Evolutionary conservation across 2,329 filamentous ascomycete species (phyloP).

Genomic region (Fusarium incarnatum): DNA sequence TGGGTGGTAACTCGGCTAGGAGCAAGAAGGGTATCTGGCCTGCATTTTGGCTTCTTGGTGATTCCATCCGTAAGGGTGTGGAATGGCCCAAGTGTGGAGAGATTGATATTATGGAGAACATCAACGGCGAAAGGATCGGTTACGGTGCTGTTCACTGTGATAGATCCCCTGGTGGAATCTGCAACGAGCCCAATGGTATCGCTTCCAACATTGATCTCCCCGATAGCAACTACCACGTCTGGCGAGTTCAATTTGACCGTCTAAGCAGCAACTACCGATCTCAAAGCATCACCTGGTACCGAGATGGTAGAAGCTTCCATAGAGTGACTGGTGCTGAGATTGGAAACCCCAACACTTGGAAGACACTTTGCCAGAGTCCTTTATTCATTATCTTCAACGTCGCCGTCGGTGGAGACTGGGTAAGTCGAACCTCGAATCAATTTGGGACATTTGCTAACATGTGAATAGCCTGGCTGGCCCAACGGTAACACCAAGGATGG

Average conservation of each 20-base stretch:
- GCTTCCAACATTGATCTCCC: slow-evolving; percentile 52
- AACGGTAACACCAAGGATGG: slow-evolving; percentile 59
- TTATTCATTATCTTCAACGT: slow-evolving; percentile 67
- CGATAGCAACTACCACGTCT: slow-evolving; percentile 60
- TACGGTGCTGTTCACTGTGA: slow-evolving; percentile 67
- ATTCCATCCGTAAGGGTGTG: slow-evolving; percentile 60
- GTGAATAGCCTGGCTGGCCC: slow-evolving; percentile 60
- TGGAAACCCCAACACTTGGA: slow-evolving; percentile 61
- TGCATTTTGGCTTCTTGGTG: slow-evolving; percentile 68
- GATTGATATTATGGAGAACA: slow-evolving; percentile 68
- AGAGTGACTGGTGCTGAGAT: slow-evolving; percentile 59
- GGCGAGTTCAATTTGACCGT: slow-evolving; percentile 63
- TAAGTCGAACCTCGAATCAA: slow-evolving; percentile 48
- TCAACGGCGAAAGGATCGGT: slow-evolving; percentile 61
- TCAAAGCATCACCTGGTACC: slow-evolving; percentile 64
- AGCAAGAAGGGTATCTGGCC: slow-evolving; percentile 68
- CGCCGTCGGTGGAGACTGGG: slow-evolving; percentile 66
- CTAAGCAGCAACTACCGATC: slow-evolving; percentile 57
- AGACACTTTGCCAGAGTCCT: slow-evolving; percentile 61
- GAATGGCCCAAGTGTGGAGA: slow-evolving; percentile 67
- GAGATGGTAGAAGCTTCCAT: slow-evolving; percentile 59
- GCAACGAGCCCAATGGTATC: slow-evolving; percentile 63
- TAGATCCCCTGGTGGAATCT: slow-evolving; percentile 57
- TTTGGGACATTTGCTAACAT: slow-evolving; percentile 1
- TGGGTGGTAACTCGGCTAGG: slow-evolving; percentile 56